Evolutionary conservation across 306 rosid species (phyloP), one percentile per base, ranked within the genome.

Genomic region (Pueraria montana): DNA sequence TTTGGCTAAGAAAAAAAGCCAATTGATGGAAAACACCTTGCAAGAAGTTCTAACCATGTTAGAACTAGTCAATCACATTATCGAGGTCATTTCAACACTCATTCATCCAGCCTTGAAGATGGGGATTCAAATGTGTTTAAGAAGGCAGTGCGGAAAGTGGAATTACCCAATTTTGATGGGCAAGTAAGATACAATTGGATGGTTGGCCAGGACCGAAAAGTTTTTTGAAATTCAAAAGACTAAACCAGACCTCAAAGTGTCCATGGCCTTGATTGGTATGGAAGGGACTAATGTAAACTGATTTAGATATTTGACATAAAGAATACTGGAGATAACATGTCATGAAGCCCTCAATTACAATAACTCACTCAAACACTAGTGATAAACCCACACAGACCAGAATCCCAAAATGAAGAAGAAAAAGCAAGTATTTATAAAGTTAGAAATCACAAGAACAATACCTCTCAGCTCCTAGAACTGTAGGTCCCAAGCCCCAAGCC

Each of bases 381-480:
- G 0, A 30, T 63, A 30, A 30, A 27, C 69, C 38, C 42, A 63
- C n/a, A 27, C 42, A 27, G 12, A 63, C 69, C 69, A 63, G 6
- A 32, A 64, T 6, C 70, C 14, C 13, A 64, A 32, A 32, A 64
- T 32, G 23, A 30, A 64, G 23, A 30, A 64, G 70, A 16, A 64
- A 32, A 64, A 32, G n/a, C 2, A 24, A 13, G 69, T 30, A 14
- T 6, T 61, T 30, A 5, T 5, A 30, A 13, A 62, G 70, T 30
- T 64, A 64, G 24, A 64, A 30, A 64, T 64, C 70, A 17, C 45
- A 64, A 63, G 69, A 63, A 64, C 70, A 64, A 64, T 56, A 64
- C 70, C 43, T 64, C 70, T 62, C 42, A 16, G 70, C 45, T 64
- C 45, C 45, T 63, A 63, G 10, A 61, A 61, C 67, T 61, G 67